These are phyloP conservation scores for Ceratobasidium sp. DNA, from an alignment of 1,284 basidiomycete genomes.

Conservation along the genomic window DNA sequence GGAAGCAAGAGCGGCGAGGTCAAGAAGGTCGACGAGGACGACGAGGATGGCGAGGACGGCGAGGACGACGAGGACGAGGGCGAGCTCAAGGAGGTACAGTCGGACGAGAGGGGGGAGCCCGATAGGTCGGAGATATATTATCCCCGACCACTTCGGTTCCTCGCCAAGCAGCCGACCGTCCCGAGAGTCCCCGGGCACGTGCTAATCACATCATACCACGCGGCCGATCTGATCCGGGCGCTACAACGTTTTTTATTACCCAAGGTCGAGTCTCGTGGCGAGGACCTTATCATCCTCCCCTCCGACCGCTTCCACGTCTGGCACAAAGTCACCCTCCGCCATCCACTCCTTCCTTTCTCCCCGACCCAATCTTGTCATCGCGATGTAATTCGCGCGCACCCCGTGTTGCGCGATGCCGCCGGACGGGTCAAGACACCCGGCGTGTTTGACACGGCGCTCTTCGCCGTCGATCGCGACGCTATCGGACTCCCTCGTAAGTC, in stretches of 20 bases:
- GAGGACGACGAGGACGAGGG: too few species aligned
- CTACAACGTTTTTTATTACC: too few species aligned
- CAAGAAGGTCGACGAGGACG: background rate
- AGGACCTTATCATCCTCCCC: slow-evolving; percentile 3
- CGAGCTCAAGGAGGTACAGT: background rate
- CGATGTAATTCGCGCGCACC: slow-evolving; percentile 25
- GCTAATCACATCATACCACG: slow-evolving; percentile 15
- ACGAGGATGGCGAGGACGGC: background rate
- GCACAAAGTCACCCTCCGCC: slow-evolving; percentile 24
- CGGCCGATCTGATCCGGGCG: background rate
- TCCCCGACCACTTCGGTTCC: slow-evolving; percentile 7
- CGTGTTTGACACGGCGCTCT: slow-evolving; percentile 22
- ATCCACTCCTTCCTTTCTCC: slow-evolving; percentile 15
- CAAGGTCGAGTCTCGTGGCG: too few species aligned
- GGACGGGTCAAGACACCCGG: background rate
- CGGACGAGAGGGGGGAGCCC: background rate
- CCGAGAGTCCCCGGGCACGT: slow-evolving; percentile 7
- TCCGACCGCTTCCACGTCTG: slow-evolving; percentile 28
- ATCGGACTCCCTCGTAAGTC: slow-evolving; percentile 7
- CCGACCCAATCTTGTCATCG: slow-evolving; percentile 3
- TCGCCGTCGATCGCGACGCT: background rate
- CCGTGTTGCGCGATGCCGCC: background rate
- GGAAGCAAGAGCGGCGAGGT: too few species aligned
- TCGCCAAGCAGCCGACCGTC: slow-evolving; percentile 3
- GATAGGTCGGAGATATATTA: background rate